Base-by-base conservation (phyloP, 1,284 basidiomycete species). In the Fomitopsis schrenkii region DNA sequence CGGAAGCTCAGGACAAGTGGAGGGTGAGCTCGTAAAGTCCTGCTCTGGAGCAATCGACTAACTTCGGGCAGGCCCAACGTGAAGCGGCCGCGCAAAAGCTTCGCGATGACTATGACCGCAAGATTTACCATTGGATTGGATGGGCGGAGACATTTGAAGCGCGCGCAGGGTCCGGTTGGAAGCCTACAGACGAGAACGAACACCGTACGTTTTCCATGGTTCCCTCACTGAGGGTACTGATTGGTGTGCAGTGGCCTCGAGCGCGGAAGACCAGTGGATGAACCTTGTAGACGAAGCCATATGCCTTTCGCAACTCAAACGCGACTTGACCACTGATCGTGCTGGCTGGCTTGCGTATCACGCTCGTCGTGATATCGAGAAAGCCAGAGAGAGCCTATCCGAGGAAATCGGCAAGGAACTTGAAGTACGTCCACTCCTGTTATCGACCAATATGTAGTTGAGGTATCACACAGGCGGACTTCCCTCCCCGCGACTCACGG, bases 401-500 rank as follows among this genome's bases (percentile, higher is more conserved):
- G 83, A 82, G 15, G 86, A 88, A 42, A 83, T 94, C 30, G 86
- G 90, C 62, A 76, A 79, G 57, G 88, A 93, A 63, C 76, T 95
- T 5, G 78, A 83, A 68, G 92, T 93, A 69, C 83, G 46, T 69
- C n/a, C 41, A 55, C 56, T n/a, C 12, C 38, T 42, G 12, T n/a
- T 9, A 22, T 30, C 36, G 45, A n/a, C 17, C 1, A 19, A 19
- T 10, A 17, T n/a, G 28, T 50, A 28, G 36, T 8, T 36, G 35
- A 35, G 17, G 33, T 55, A 26, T 19, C 35, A 30, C 28, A 8
- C 71, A 96, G 90, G 74, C 75, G 17, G 68, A 79, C 15, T 96
- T 89, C 69, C 94, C 95, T 2, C 83, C 87, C 1, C 85, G 96
- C 12, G 79, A 91, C 26, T 89, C 95, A 14, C 85, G 90, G 48